A percentile compares a stretch with the other conserved stretches of the same genome.
Conservation (phyloP, 2,329 filamentous ascomycete genomes). For the Xylariaceae sp. region DNA sequence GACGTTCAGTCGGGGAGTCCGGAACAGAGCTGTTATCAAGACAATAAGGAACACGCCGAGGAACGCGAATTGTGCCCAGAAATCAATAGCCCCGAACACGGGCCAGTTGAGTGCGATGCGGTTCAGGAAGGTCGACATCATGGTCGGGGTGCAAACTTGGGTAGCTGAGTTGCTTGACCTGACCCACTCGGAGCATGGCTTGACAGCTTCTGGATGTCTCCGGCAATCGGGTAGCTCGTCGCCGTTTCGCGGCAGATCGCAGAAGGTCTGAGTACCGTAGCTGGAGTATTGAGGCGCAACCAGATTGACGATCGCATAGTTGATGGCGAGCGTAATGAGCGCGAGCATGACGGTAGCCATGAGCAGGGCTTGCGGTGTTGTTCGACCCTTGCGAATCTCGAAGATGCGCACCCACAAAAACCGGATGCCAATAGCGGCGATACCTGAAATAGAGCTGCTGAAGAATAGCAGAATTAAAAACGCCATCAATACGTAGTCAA, state of each 20-base stretch:
- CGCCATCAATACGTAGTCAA: constrained; percentile 88
- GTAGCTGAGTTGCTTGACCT: constrained; percentile 60
- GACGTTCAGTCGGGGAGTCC: constrained; percentile 70
- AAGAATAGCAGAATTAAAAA: constrained; percentile 84
- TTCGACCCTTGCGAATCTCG: constrained; percentile 81
- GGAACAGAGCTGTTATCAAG: constrained; percentile 72
- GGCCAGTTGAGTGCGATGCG: constrained; percentile 90
- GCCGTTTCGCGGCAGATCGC: constrained; percentile 61
- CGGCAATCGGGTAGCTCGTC: constrained; percentile 71
- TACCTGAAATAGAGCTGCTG: constrained; percentile 76
- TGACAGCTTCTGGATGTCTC: constrained; percentile 64
- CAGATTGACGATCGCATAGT: constrained; percentile 88
- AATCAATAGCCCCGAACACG: constrained; percentile 86
- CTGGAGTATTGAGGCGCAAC: constrained; percentile 94
- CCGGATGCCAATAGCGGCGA: constrained; percentile 83
- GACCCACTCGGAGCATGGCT: constrained; percentile 73
- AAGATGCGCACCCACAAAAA: constrained; percentile 96
- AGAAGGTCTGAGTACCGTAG: constrained; percentile 92
- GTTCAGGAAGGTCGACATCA: constrained; percentile 90
- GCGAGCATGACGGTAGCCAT: constrained; percentile 88
- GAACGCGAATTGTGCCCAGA: constrained; percentile 95
- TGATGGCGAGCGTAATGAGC: constrained; percentile 82
- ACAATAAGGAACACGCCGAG: constrained; percentile 77
- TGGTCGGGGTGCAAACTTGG: constrained; percentile 81
- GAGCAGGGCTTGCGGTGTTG: constrained; percentile 84